Percentiles rank a stretch among this genome's conserved stretches.
phyloP scores from a whole-genome alignment of 2,329 filamentous ascomycete genomes.

The Trichoderma sp. region DNA sequence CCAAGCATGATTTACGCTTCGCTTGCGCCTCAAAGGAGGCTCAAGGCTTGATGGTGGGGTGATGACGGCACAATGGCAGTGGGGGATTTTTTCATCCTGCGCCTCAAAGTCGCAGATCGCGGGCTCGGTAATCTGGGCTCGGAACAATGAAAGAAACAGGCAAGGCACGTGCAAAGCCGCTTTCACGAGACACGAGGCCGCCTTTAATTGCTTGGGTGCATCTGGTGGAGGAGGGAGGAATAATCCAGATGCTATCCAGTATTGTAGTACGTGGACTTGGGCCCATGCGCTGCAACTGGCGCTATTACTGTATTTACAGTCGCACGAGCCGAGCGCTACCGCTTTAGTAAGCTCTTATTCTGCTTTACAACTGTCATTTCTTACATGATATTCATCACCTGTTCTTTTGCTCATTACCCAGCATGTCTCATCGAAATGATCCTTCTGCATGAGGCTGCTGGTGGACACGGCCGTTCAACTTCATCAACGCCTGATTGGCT shows the following conservation, averaged over 20 bases:
- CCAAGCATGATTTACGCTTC: not conserved
- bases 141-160: not conserved
- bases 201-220: not conserved
- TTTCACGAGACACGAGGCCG: not conserved
- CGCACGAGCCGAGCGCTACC: not conserved
- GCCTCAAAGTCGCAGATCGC: conserved; percentile 2
- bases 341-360: not conserved
- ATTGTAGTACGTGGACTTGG: not conserved
- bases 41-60: conserved; percentile 12
- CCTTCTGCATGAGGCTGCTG: conserved; percentile 11
- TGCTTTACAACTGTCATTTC: not conserved
- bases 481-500: conserved; percentile 41
- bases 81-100: not conserved
- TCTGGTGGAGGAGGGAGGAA: not conserved
- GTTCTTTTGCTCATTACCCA: not conserved
- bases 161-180: not conserved
- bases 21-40: not conserved
- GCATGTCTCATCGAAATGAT: not conserved
- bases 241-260: not conserved
- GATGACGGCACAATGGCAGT: conserved; percentile 12
- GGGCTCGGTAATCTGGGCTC: conserved; percentile 16
- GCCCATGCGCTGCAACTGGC: not conserved
- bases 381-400: not conserved
- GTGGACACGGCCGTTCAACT: conserved; percentile 31
- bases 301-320: not conserved